phyloP scores from a whole-genome alignment of 139 green algal species.

The Chlamydomonas asymmetrica region DNA sequence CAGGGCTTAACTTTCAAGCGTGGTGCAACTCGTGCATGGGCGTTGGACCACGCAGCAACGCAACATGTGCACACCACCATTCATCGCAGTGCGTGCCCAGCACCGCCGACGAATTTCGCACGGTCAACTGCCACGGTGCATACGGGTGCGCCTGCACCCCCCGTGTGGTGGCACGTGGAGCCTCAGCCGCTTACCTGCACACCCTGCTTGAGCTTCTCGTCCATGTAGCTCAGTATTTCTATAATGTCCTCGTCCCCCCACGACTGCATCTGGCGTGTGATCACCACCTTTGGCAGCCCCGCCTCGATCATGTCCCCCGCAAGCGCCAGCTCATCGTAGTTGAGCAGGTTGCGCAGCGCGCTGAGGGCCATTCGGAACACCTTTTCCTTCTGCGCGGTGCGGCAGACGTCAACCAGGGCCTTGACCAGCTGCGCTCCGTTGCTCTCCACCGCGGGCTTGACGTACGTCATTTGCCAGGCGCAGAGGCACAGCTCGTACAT shows the following conservation, averaged over 20 bases:
- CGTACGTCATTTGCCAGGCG: slow-evolving; percentile 91
- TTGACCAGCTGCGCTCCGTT: slow-evolving; percentile 60
- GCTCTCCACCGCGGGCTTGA: slow-evolving; percentile 60
- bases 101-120: too few relatives aligned
- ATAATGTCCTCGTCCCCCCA: slow-evolving; percentile 91
- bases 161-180: slow-evolving; percentile 74
- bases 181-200: too few relatives aligned
- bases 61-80: too few relatives aligned
- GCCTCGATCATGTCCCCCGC: slow-evolving; percentile 79
- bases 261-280: slow-evolving; percentile 51
- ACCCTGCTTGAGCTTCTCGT: slow-evolving; percentile 71
- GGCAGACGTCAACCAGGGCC: slow-evolving; percentile 83
- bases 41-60: too few relatives aligned
- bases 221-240: slow-evolving; percentile 75
- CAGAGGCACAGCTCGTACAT: slow-evolving; percentile 92
- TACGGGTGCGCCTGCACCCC: too few relatives aligned
- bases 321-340: slow-evolving; percentile 46
- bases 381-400: slow-evolving; percentile 91
- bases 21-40: too few relatives aligned
- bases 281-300: slow-evolving; percentile 69
- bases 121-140: too few relatives aligned
- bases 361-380: slow-evolving; percentile 87
- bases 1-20: too few relatives aligned
- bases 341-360: slow-evolving; percentile 84
- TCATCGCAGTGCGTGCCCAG: too few relatives aligned